Conservation (phyloP, 75 land plant species). For the Pinus taeda region DNA sequence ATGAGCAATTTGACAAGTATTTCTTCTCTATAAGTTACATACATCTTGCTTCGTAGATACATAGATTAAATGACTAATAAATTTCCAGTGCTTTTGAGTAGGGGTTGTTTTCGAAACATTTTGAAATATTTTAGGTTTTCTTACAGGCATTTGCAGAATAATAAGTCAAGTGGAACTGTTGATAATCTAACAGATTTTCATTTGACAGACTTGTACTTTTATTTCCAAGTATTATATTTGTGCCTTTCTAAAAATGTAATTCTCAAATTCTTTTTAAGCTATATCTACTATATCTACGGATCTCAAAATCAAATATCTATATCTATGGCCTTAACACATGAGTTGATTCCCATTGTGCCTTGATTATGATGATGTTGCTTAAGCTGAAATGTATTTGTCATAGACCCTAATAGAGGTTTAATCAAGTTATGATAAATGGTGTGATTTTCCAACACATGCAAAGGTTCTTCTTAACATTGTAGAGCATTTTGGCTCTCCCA, state of each 20-base stretch:
- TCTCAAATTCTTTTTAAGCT: background rate
- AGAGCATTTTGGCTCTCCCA: too few relatives aligned
- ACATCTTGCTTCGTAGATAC: background rate
- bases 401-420: too few relatives aligned
- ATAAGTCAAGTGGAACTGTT: conserved; percentile 51
- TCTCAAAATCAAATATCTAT: too few relatives aligned
- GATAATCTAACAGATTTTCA: conserved; percentile 55
- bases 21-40: conserved; percentile 46
- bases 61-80: background rate
- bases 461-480: too few relatives aligned
- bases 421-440: too few relatives aligned
- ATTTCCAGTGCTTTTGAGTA: background rate
- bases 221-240: background rate
- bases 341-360: too few relatives aligned
- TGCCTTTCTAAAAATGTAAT: background rate
- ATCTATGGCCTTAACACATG: too few relatives aligned
- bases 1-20: conserved; percentile 40
- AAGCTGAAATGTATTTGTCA: too few relatives aligned
- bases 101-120: background rate
- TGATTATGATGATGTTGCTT: too few relatives aligned
- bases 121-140: background rate
- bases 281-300: too few relatives aligned
- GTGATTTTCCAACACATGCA: too few relatives aligned
- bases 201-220: conserved; percentile 61
- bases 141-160: conserved; percentile 66